Conservation (phyloP, 1,284 basidiomycete species). For the Malassezia arunalokei region DNA sequence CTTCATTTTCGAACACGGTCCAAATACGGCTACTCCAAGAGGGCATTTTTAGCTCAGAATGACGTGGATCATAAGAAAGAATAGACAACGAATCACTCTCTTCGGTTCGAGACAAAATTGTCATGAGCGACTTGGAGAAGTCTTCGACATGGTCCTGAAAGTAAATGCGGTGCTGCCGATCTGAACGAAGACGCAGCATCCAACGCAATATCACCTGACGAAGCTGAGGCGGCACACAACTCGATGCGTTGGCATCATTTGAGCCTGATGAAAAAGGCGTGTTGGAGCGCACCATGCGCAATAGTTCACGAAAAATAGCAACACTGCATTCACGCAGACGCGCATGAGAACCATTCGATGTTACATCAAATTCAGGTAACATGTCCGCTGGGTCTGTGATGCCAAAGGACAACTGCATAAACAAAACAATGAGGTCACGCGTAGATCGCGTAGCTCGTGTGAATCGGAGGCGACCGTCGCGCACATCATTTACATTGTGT, state of each 20-base stretch:
- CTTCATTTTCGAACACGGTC: not conserved
- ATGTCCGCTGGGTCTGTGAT: slow-evolving; percentile 28
- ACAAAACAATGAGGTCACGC: slow-evolving; percentile 36
- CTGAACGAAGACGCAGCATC: slow-evolving; percentile 74
- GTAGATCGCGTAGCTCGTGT: slow-evolving; percentile 21
- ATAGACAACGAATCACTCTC: not conserved
- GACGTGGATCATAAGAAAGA: not conserved
- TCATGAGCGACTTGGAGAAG: slow-evolving; percentile 28
- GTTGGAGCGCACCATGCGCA: slow-evolving; percentile 24
- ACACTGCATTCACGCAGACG: slow-evolving; percentile 29
- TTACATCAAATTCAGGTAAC: slow-evolving; percentile 17
- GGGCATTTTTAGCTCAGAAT: not conserved
- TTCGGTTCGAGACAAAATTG: slow-evolving; percentile 2
- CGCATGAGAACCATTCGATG: slow-evolving; percentile 20
- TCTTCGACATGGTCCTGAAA: slow-evolving; percentile 51
- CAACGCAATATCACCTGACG: slow-evolving; percentile 71
- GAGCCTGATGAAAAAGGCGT: not conserved
- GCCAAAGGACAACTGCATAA: slow-evolving; percentile 41
- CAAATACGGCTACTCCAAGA: not conserved
- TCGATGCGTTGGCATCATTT: not conserved
- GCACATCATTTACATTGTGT: not conserved
- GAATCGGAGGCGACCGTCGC: not conserved
- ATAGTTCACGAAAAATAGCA: slow-evolving; percentile 34
- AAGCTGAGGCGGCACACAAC: slow-evolving; percentile 1
- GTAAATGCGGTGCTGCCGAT: slow-evolving; percentile 78